Percentiles rank a stretch among this genome's conserved stretches.
phyloP scores from a whole-genome alignment of 2,329 filamentous ascomycete genomes.

The Cladosporium phlei region DNA sequence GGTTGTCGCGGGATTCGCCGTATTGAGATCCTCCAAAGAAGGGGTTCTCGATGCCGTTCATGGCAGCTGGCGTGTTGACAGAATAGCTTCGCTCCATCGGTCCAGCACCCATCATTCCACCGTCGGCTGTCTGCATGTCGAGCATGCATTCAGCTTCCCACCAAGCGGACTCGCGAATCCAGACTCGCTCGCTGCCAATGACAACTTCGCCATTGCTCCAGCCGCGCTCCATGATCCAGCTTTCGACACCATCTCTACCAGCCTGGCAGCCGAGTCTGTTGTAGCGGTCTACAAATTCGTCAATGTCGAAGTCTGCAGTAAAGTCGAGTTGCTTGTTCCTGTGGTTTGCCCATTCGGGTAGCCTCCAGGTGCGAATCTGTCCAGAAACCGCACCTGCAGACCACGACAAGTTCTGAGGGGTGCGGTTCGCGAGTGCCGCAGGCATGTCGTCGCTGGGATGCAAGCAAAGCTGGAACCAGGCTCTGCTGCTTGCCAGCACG shows the following conservation, averaged over 20 bases:
- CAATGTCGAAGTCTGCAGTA: constrained; percentile 90
- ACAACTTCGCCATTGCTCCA: constrained; percentile 98
- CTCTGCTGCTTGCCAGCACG: constrained; percentile 74
- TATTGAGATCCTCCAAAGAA: constrained; percentile 22
- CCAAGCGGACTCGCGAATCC: constrained; percentile 92
- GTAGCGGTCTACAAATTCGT: constrained; percentile 86
- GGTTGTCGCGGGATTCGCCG: constrained; percentile 61
- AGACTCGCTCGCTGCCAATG: constrained; percentile 83
- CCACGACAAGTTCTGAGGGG: constrained; percentile 76
- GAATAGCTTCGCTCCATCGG: constrained; percentile 71
- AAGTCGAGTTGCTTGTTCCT: constrained; percentile 89
- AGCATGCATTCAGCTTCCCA: constrained; percentile 98
- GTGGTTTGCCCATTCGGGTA: constrained; percentile 95
- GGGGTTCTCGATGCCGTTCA: constrained; percentile 30
- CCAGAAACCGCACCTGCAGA: constrained; percentile 88
- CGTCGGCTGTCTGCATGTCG: constrained; percentile 64
- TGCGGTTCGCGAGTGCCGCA: constrained; percentile 65
- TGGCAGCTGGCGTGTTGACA: constrained; percentile 48
- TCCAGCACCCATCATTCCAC: constrained; percentile 50
- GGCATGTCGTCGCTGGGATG: constrained; percentile 88
- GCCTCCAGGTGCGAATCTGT: constrained; percentile 85
- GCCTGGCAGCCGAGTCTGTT: constrained; percentile 78
- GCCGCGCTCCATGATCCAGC: constrained; percentile 86
- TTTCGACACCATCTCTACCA: constrained; percentile 87
- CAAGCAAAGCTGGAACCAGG: constrained; percentile 90